Conservation (phyloP, 345 rosid species). For the Syzygium grande region DNA sequence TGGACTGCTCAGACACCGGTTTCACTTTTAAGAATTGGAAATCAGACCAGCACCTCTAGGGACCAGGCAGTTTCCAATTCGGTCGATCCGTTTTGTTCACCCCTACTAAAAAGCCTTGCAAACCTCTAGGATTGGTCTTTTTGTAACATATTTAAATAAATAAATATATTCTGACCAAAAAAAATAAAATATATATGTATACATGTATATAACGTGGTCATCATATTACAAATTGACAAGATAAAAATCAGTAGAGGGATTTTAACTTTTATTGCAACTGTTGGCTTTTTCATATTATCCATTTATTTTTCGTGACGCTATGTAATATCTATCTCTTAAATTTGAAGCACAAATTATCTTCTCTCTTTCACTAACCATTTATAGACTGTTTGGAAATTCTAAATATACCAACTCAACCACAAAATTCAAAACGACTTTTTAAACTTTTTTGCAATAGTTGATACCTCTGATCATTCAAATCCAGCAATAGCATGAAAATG, state of each 20-base stretch:
- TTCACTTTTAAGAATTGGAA: no score
- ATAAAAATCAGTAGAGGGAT: not conserved
- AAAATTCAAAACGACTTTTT: not conserved
- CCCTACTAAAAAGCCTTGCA: not conserved
- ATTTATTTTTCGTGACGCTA: not conserved
- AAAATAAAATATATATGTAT: not conserved
- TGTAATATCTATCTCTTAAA: not conserved
- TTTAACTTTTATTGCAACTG: not conserved
- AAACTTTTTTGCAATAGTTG: not conserved
- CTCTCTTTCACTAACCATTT: not conserved
- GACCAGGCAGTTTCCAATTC: no score
- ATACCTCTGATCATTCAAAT: not conserved
- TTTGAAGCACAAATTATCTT: not conserved
- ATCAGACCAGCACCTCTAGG: no score
- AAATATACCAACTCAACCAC: not conserved
- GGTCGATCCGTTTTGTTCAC: no score
- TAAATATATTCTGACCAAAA: not conserved
- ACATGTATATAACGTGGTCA: not conserved
- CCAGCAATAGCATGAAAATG: not conserved
- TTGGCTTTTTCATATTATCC: not conserved
- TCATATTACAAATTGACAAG: not conserved
- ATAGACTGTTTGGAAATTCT: not conserved
- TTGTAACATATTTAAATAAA: not conserved
- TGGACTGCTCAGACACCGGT: no score
- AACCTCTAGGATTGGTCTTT: not conserved